These are phyloP conservation scores for Entomortierella lignicola DNA, from an alignment of 192 early-diverging fungal genomes.

Conservation along the genomic window DNA sequence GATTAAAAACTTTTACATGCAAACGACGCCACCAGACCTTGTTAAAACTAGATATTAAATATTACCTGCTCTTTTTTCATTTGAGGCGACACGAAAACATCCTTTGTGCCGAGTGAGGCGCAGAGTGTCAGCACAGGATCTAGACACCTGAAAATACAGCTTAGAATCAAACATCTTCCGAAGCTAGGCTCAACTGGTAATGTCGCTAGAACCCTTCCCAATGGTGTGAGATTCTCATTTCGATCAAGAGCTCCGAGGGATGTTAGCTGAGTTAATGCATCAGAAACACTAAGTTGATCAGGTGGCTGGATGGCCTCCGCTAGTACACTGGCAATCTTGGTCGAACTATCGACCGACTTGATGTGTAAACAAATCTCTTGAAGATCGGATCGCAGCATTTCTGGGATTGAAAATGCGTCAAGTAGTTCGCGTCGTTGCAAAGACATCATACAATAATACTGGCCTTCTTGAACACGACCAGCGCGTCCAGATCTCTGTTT, in stretches of 20 bases:
- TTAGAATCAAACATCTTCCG: constrained; percentile 72
- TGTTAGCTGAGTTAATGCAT: constrained; percentile 51
- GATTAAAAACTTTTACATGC: too few relatives aligned
- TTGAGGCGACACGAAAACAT: constrained; percentile 53
- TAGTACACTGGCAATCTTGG: constrained; percentile 53
- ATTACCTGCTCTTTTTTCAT: constrained; percentile 49
- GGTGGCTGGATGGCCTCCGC: constrained; percentile 60
- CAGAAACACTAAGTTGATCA: constrained; percentile 53
- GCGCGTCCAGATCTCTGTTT: constrained; percentile 70
- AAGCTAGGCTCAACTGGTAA: constrained; percentile 78
- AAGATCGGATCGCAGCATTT: constrained; percentile 64
- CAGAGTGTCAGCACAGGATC: constrained; percentile 77
- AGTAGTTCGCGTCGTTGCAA: constrained; percentile 50
- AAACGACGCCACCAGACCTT: too few relatives aligned
- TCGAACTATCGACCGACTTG: constrained; percentile 59
- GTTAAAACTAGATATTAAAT: too few relatives aligned
- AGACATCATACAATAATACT: constrained; percentile 66
- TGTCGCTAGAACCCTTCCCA: constrained; percentile 69
- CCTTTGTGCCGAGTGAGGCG: constrained; percentile 63
- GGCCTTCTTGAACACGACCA: constrained; percentile 67
- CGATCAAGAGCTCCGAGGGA: constrained; percentile 55
- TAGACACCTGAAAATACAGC: constrained; percentile 69
- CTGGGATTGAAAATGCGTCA: constrained; percentile 65
- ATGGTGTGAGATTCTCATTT: constrained; percentile 67
- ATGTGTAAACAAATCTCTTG: constrained; percentile 65